Evolutionary conservation across 805 yeast species (phyloP).

Genomic region (Diddensiella santjacobensis): DNA sequence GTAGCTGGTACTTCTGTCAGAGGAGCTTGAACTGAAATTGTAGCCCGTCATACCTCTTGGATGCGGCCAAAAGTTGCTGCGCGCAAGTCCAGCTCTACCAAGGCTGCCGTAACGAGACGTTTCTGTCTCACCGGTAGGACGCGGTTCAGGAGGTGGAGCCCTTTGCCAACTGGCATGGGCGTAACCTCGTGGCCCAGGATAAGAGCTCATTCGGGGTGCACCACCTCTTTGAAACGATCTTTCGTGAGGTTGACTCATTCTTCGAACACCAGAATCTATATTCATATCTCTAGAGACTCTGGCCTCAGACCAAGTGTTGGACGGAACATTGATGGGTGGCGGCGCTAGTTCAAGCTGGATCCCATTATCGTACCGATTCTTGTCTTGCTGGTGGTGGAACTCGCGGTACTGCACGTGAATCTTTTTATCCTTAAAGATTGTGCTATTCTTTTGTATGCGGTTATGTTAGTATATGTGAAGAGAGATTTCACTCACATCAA

Average conservation of each 20-base stretch:
- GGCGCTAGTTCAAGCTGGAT: conserved; percentile 63
- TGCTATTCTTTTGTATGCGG: conserved; percentile 52
- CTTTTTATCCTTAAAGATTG: conserved; percentile 65
- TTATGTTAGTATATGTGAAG: too few relatives aligned
- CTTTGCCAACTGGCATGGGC: background rate
- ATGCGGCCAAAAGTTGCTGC: too few relatives aligned
- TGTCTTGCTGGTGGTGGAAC: conserved; percentile 37
- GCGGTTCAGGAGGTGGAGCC: background rate
- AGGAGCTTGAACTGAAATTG: too few relatives aligned
- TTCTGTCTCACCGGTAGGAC: background rate
- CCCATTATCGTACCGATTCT: conserved; percentile 18
- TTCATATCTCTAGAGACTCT: too few relatives aligned
- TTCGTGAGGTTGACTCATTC: too few relatives aligned
- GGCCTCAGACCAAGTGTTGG: conserved; percentile 1
- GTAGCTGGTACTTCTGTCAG: too few relatives aligned
- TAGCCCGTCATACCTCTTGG: too few relatives aligned
- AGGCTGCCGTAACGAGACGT: background rate
- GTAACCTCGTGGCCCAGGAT: too few relatives aligned
- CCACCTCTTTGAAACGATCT: too few relatives aligned
- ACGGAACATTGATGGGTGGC: conserved; percentile 53
- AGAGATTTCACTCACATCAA: background rate
- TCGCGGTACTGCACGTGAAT: conserved; percentile 85
- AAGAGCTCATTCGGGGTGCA: too few relatives aligned
- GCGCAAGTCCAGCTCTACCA: too few relatives aligned
- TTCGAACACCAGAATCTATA: conserved; percentile 32